Evolutionary conservation across 257 asterid species (phyloP), one percentile per base, ranked within the genome.

Genomic region (Ajuga chamaepitys): DNA sequence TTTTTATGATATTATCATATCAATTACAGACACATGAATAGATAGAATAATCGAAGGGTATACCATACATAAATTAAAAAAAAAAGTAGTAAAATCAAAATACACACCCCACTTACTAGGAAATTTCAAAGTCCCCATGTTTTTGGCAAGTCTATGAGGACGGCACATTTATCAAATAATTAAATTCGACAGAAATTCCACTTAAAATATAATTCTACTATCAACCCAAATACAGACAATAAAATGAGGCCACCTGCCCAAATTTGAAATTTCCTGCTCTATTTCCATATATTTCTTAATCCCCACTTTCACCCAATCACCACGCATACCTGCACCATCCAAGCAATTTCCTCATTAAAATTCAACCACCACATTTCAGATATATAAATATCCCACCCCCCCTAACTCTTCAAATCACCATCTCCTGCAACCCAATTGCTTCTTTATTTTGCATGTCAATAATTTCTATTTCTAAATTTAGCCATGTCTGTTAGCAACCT

Each of bases 401-500:
- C 48, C 35, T 62, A 22, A 35, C 46, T 24, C 54, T 4, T 55
- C 58, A 50, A 51, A 45, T 20, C 71, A 76, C 32, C 25, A 40
- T 74, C 55, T 3, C 9, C 10, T 41, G n/a, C 13, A 3, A 9
- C 7, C 4, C 2, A 30, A 17, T 8, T 17, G 1, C 7, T 14
- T 14, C 25, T 5, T 8, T 20, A n/a, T n/a, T 4, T 4, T 41
- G 9, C 5, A 44, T 44, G 21, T 14, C 3, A 14, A 28, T 6
- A 5, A 2, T 30, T 30, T 8, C 37, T 0, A 30, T 1, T 30
- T 30, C 37, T 8, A n/a, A n/a, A n/a, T 25, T 14, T 6, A 68
- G 32, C 64, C 76, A 82, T 81, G 87, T 73, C 77, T 57, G 30
- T 73, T 4, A 60, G 8, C 61, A 60, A 70, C 56, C 21, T 76